Percentiles rank a stretch among this genome's conserved stretches.
phyloP scores from a whole-genome alignment of 2,329 filamentous ascomycete genomes.

The Cercospora zeina region DNA sequence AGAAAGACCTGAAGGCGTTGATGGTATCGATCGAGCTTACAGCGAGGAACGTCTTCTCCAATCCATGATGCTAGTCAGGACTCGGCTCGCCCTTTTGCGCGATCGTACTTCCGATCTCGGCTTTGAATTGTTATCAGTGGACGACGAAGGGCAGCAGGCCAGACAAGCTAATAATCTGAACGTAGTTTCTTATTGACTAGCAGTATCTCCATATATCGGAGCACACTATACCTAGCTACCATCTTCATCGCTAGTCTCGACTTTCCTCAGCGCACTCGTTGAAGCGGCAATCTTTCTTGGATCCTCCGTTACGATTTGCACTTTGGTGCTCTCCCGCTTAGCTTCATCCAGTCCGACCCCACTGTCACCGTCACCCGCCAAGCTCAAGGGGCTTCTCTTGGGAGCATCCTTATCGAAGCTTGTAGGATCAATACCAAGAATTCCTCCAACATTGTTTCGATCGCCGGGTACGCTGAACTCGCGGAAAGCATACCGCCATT shows the following conservation, averaged over 20 bases:
- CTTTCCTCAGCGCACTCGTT: constrained; percentile 20
- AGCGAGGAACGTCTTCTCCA: not conserved
- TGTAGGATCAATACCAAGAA: constrained; percentile 63
- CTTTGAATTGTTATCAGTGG: no score
- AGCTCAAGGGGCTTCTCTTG: constrained; percentile 34
- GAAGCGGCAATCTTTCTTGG: constrained; percentile 31
- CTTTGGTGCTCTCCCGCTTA: constrained; percentile 39
- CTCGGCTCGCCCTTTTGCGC: no score
- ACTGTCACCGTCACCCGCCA: constrained; percentile 44
- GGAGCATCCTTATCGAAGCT: constrained; percentile 55
- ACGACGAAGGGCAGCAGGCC: no score
- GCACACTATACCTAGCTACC: constrained; percentile 17
- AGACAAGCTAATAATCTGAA: not conserved
- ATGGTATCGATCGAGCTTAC: not conserved
- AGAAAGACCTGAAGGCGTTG: not conserved
- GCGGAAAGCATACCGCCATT: constrained; percentile 92
- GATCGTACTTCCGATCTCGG: no score
- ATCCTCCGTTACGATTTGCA: constrained; percentile 42
- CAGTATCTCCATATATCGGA: not conserved
- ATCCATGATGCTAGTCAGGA: not conserved
- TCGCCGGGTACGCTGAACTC: constrained; percentile 98
- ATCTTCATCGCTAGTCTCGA: constrained; percentile 25
- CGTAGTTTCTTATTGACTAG: constrained; percentile 4
- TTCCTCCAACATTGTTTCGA: constrained; percentile 72
- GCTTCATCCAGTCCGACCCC: constrained; percentile 43